phyloP scores from a whole-genome alignment of 2,329 filamentous ascomycete genomes.

The Talaromyces albobiverticillius region DNA sequence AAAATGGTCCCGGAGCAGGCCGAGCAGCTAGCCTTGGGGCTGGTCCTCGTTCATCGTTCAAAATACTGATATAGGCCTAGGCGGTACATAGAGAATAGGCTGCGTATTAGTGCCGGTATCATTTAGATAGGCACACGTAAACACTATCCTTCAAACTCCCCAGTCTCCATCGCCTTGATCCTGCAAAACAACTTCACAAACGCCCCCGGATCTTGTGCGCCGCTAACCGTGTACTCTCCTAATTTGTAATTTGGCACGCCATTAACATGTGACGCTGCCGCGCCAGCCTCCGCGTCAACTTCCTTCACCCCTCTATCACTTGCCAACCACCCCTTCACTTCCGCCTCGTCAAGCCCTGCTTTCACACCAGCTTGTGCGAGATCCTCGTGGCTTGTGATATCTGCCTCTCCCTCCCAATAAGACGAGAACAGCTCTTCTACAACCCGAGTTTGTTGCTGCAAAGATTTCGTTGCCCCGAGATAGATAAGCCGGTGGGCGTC shows the following conservation, averaged over 20 bases:
- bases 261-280: constrained; percentile 44
- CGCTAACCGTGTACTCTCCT: constrained; percentile 62
- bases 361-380: constrained; percentile 53
- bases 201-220: constrained; percentile 65
- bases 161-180: constrained; percentile 46
- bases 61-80: too few relatives aligned
- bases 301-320: constrained; percentile 49
- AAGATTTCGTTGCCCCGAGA: constrained; percentile 53
- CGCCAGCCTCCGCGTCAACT: constrained; percentile 58
- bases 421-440: constrained; percentile 62
- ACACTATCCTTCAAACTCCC: background rate
- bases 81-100: too few relatives aligned
- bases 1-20: too few relatives aligned
- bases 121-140: too few relatives aligned
- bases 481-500: constrained; percentile 76
- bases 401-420: constrained; percentile 64
- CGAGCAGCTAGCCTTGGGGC: too few relatives aligned
- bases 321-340: constrained; percentile 40
- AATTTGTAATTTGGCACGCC: constrained; percentile 60
- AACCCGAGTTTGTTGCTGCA: constrained; percentile 56
- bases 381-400: constrained; percentile 59
- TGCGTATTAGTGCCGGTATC: too few relatives aligned
- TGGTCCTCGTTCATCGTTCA: too few relatives aligned
- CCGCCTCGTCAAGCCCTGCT: constrained; percentile 4
- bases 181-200: constrained; percentile 45